These are phyloP conservation scores for Pleurotus tuber-regium DNA, from an alignment of 768 basidiomycete genomes.

Conservation along the genomic window DNA sequence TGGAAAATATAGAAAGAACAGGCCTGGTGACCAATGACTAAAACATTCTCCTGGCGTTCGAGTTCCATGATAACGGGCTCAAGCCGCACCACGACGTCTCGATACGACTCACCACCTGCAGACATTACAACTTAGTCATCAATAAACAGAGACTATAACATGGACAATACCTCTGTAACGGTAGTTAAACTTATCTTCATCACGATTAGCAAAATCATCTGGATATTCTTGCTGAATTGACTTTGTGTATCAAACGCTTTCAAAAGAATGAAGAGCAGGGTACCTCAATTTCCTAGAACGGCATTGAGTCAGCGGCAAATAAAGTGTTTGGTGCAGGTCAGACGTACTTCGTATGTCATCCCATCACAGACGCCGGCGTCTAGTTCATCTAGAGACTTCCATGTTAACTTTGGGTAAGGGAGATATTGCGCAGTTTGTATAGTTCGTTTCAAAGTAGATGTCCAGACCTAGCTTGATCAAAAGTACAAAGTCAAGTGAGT, in stretches of 20 bases:
- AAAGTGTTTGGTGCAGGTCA: background rate
- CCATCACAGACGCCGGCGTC: constrained; percentile 99
- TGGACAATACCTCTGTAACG: constrained; percentile 68
- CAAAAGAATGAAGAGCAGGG: too few species aligned
- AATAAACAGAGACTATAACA: background rate
- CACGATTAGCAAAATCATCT: constrained; percentile 96
- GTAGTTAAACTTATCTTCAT: constrained; percentile 99
- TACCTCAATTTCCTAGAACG: constrained; percentile 91
- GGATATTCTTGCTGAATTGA: constrained; percentile 79
- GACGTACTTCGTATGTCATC: constrained; percentile 85
- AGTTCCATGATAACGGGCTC: constrained; percentile 99
- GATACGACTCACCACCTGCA: constrained; percentile 83
- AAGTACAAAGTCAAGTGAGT: too few species aligned
- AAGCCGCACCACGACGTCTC: constrained; percentile 91
- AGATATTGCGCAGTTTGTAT: constrained; percentile 85
- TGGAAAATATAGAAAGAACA: constrained; percentile 3
- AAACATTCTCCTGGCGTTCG: constrained; percentile 94
- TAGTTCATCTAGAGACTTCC: constrained; percentile 98
- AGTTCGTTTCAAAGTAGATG: constrained; percentile 92
- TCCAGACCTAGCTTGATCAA: constrained; percentile 99
- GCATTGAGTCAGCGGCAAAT: constrained; percentile 3
- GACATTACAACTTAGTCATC: too few species aligned
- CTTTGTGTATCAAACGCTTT: too few species aligned
- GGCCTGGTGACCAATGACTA: constrained; percentile 95
- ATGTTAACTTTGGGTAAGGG: constrained; percentile 89